These are phyloP conservation scores for Colletotrichum lentis DNA, from an alignment of 2,329 filamentous ascomycete species.

Conservation along the genomic window DNA sequence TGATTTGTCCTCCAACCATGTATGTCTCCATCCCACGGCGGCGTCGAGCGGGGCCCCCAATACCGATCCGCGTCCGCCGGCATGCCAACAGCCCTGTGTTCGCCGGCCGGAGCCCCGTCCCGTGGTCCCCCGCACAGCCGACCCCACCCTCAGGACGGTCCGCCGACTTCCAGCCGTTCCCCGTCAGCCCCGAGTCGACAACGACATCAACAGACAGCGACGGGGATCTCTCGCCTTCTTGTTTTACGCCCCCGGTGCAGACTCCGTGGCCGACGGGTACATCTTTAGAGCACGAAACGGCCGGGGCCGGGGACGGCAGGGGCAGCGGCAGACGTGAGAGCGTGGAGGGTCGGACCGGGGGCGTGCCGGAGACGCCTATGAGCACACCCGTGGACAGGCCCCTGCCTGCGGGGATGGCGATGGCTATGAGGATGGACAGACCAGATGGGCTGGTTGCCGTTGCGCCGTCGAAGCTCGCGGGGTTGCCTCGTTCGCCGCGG, in stretches of 20 bases:
- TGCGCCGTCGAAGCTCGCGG: not conserved
- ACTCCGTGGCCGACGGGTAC: not conserved
- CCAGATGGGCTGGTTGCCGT: no score
- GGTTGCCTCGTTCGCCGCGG: not conserved
- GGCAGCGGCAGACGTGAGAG: not conserved
- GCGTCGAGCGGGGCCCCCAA: not conserved
- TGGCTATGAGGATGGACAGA: not conserved
- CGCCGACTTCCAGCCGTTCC: not conserved
- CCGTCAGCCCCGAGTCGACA: slow-evolving; percentile 9
- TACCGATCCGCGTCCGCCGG: slow-evolving; percentile 6
- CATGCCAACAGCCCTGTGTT: not conserved
- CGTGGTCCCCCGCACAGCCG: slow-evolving; percentile 1
- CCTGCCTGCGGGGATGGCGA: not conserved
- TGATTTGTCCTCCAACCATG: not conserved
- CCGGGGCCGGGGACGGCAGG: not conserved
- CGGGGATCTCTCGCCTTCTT: not conserved
- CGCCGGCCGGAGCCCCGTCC: not conserved
- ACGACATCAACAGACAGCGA: slow-evolving; percentile 44
- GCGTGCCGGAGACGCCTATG: not conserved
- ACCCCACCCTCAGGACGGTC: not conserved
- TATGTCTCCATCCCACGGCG: not conserved
- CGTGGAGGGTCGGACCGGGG: not conserved
- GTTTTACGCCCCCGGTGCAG: no score
- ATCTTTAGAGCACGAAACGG: no score
- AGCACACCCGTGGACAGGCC: not conserved